phyloP scores from a whole-genome alignment of 176 grass and related monocot species.

The Carex parvula region DNA sequence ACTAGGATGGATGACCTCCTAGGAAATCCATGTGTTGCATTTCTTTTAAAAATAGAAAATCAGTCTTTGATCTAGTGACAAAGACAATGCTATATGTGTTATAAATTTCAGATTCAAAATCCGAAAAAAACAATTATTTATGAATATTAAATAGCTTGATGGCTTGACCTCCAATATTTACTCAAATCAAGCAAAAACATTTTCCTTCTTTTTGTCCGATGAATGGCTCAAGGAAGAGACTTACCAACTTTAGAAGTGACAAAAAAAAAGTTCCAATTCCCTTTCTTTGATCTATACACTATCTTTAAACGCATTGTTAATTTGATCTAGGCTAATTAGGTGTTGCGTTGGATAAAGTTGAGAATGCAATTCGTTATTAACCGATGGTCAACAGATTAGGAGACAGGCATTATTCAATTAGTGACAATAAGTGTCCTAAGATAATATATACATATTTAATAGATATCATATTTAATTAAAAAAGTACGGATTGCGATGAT shows the following conservation, averaged over 20 bases:
- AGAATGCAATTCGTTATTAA: background rate
- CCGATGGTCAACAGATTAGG: constrained; percentile 7
- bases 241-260: background rate
- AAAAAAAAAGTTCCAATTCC: background rate
- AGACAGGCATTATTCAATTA: constrained; percentile 22
- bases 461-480: constrained; percentile 1
- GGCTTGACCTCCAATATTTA: no score
- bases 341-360: background rate
- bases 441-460: constrained; percentile 7
- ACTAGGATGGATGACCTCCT: no score
- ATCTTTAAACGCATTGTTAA: background rate
- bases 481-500: background rate
- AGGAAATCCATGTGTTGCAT: no score
- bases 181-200: no score
- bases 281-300: background rate
- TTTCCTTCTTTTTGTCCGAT: no score
- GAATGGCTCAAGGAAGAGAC: no score
- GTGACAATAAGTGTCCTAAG: constrained; percentile 21
- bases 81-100: no score
- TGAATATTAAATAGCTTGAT: no score
- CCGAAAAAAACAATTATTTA: no score
- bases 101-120: no score
- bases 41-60: no score
- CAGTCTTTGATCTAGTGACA: no score
- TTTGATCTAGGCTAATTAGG: background rate